phyloP scores from a whole-genome alignment of 2,329 filamentous ascomycete genomes.

The Diaporthe caulivora region DNA sequence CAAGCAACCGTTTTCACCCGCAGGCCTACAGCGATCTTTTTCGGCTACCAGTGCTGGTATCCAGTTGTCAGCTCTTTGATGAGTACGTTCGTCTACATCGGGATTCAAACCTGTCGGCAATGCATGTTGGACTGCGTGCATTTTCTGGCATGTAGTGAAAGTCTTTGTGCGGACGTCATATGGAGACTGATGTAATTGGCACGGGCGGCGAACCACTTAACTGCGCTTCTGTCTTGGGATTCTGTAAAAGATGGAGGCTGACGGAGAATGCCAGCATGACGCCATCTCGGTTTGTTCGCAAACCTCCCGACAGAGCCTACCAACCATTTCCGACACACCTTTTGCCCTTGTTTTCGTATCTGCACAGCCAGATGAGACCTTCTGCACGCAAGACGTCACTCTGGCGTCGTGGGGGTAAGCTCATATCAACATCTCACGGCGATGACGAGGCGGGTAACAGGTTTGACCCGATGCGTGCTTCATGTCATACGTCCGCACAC shows the following conservation, averaged over 20 bases:
- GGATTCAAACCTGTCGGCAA: neutral
- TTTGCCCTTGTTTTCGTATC: slow-evolving; percentile 24
- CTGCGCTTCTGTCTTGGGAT: neutral
- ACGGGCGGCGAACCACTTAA: neutral
- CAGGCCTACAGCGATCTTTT: neutral
- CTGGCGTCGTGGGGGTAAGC: neutral
- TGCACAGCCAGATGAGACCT: slow-evolving; percentile 7
- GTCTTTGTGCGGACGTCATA: neutral
- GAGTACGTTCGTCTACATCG: no score
- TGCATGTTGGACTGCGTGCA: neutral
- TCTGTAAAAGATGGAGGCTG: slow-evolving; percentile 14
- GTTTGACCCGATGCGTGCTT: neutral
- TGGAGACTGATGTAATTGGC: slow-evolving; percentile 8
- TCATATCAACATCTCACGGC: neutral
- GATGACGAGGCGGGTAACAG: slow-evolving; percentile 1
- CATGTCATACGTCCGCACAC: neutral
- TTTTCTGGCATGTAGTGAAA: no score
- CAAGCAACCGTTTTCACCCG: neutral
- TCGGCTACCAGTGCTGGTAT: neutral
- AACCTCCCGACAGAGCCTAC: neutral
- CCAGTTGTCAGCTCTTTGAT: neutral
- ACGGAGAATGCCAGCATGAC: slow-evolving; percentile 30
- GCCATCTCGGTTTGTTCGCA: neutral
- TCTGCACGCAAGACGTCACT: slow-evolving; percentile 30
- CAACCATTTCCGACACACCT: neutral